Evolutionary conservation across 257 asterid species (phyloP).

Genomic region (Scutellaria baicalensis): DNA sequence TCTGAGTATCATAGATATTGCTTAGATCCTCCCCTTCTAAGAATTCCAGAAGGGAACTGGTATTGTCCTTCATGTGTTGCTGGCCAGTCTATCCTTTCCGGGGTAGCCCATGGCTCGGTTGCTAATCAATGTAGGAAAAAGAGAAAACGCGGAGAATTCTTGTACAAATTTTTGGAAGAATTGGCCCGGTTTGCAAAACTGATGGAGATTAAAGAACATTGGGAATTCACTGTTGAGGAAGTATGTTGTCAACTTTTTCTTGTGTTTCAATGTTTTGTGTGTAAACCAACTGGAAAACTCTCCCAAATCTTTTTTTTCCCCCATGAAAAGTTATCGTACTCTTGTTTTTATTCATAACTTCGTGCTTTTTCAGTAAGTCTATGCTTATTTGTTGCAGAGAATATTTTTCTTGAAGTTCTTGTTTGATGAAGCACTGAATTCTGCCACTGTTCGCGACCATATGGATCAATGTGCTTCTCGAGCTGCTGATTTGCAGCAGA

Average conservation of each 20-base stretch:
- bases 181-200: conserved; percentile 50
- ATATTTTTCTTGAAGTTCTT: conserved; percentile 77
- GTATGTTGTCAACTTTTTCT: conserved; percentile 30
- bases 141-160: conserved; percentile 38
- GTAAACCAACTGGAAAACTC: too few relatives aligned
- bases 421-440: conserved; percentile 68
- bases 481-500: conserved; percentile 69
- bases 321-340: neutral
- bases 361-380: conserved; percentile 7
- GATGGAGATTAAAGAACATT: conserved; percentile 71
- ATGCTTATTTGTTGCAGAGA: conserved; percentile 55
- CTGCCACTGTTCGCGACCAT: conserved; percentile 70
- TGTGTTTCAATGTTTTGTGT: conserved; percentile 2
- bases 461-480: conserved; percentile 58
- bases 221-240: conserved; percentile 81
- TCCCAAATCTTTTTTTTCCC: too few relatives aligned
- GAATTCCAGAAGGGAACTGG: conserved; percentile 90
- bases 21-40: conserved; percentile 83
- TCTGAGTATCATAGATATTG: conserved; percentile 90
- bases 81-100: conserved; percentile 33
- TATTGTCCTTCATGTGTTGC: conserved; percentile 87
- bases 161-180: conserved; percentile 42
- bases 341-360: neutral
- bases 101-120: conserved; percentile 26
- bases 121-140: conserved; percentile 31